Evolutionary conservation across 805 yeast species (phyloP), one percentile per base, ranked within the genome.

Genomic region (Tetrapisispora taiwanensis): DNA sequence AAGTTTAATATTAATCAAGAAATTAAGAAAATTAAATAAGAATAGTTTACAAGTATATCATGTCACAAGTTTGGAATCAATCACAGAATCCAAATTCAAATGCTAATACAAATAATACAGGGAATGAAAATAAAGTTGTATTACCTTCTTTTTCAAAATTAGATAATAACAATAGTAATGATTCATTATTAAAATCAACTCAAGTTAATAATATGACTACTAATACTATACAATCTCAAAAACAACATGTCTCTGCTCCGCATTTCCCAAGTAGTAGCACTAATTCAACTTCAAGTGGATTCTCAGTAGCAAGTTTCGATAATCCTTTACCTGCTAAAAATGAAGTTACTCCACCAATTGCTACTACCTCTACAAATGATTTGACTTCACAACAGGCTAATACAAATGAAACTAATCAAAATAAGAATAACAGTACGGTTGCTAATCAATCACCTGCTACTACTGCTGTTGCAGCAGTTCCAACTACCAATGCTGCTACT

Each of bases 291-390:
- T 37, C 31, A 10, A 37, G 32, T 26, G 10, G 34, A 19, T 47
- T 42, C 36, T 58, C 63, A 2, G 53, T 59, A 14, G 60, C 62
- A 12, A 59, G 58, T 46, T 54, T 58, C 20, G 61, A 56, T 48
- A 59, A 59, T 37, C 65, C 62, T 14, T 34, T 58, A 30, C 63
- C 49, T 13, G 41, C 24, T 39, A 42, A 39, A 52, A 45, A 30
- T 55, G 47, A 38, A 42, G 42, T 42, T 18, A 31, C 34, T 31
- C 34, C 34, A 9, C 53, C 44, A 13, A n/a, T 19, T 13, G 37
- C 27, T 20, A 18, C 26, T 14, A 28, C 41, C 19, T 13, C 33
- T 17, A 20, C 41, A 7, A 22, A 26, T 19, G 19, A 34, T 6
- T 13, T 43, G 41, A 36, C 26, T 22, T 22, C 26, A 6, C 26